Base-by-base conservation (phyloP, 495 filamentous ascomycete genomes). In the Jackrogersella minutella region DNA sequence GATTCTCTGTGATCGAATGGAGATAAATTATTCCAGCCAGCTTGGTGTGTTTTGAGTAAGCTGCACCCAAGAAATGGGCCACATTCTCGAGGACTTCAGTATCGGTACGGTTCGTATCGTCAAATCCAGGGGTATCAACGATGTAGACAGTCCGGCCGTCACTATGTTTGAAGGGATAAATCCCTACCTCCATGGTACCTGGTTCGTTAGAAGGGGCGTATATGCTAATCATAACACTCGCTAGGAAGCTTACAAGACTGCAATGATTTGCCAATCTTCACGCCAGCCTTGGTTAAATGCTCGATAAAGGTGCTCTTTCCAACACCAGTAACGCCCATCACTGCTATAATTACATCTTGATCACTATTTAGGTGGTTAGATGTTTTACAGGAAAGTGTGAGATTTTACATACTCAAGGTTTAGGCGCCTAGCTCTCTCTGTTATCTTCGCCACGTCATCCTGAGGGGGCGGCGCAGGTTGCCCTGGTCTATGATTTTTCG, bases 61-160 rank as follows among this genome's bases (percentile, higher is more conserved):
- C 62, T 0, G 39, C 50, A 1, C 58, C 58, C 33, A 82, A 68
- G 30, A 69, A 78, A 5, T 39, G 52, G 13, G 78, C 68, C 17
- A 82, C 78, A 7, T 77, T 67, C 4, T 58, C 59, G 3, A 84
- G 75, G 7, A 82, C 69, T 5, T 81, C 77, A 3, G 73, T 66
- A 31, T 82, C 82, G 5, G 68, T 73, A 0, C 76, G 68, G n/a
- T 64, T 68, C 3, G 80, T 81, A 66, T 85, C 82, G 61, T 84
- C 74, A 44, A 84, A 85, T 16, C 82, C 82, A 5, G 82, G 82
- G 0, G 81, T 84, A 60, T 84, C 82, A 39, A 84, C 71, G 2
- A 85, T 69, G 26, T 66, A 70, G 80, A 58, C 1, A 28, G 46
- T 5, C 67, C 44, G 3, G 34, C 30, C 10, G 36, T 31, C 16